Conservation (phyloP, 768 basidiomycete species). For the Rhodosporidiobolus sp. region DNA sequence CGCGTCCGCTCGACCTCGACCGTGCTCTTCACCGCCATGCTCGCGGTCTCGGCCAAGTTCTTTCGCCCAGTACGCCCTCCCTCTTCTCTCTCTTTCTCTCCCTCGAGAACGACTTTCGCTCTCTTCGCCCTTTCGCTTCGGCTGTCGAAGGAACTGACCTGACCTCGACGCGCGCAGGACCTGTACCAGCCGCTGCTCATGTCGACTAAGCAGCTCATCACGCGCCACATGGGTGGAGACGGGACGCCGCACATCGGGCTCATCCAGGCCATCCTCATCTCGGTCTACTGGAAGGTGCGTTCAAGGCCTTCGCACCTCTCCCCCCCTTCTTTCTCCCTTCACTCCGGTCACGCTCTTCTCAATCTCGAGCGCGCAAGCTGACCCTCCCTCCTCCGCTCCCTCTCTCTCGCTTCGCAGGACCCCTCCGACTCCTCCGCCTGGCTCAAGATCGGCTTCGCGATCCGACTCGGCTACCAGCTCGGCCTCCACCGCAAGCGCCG, state of each 20-base stretch:
- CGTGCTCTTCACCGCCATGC: slow-evolving; percentile 22
- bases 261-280: slow-evolving; percentile 7
- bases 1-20: slow-evolving; percentile 16
- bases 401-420: slow-evolving; percentile 3
- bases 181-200: slow-evolving; percentile 16
- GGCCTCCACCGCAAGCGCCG: slow-evolving; percentile 9
- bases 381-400: background rate
- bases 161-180: no score
- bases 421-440: slow-evolving; percentile 16
- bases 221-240: slow-evolving; percentile 13
- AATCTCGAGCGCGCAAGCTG: no score
- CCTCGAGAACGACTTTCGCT: no score
- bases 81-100: no score
- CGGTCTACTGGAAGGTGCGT: slow-evolving; percentile 19
- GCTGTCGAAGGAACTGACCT: no score
- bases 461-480: slow-evolving; percentile 24
- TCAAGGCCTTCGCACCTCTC: background rate
- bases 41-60: slow-evolving; percentile 23
- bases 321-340: background rate
- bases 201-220: slow-evolving; percentile 5
- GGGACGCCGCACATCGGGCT: slow-evolving; percentile 2
- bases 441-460: slow-evolving; percentile 22
- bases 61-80: background rate
- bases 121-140: background rate
- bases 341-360: background rate